phyloP scores from a whole-genome alignment of 1,284 basidiomycete genomes.

The Trichosporon ovoides region DNA sequence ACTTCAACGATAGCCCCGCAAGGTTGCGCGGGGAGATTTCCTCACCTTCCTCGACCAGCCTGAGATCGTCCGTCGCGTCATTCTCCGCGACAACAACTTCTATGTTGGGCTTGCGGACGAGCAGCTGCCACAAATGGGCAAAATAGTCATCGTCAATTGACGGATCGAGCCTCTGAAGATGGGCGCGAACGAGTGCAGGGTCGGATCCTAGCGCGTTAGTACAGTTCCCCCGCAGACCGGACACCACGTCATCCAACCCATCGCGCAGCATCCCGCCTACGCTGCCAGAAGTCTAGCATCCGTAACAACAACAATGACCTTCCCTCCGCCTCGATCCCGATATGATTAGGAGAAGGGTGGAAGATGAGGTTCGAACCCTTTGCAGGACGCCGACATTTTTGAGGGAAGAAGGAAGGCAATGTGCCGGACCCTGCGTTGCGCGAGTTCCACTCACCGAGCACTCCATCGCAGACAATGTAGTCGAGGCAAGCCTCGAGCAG shows the following conservation, averaged over 20 bases:
- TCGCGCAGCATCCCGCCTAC: neutral
- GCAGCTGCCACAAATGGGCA: constrained; percentile 33
- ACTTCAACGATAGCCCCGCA: constrained; percentile 24
- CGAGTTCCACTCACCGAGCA: constrained; percentile 36
- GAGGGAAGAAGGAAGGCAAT: neutral
- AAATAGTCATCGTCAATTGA: constrained; percentile 39
- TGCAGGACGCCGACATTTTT: constrained; percentile 11
- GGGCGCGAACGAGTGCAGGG: constrained; percentile 19
- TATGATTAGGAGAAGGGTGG: neutral
- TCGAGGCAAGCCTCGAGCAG: constrained; percentile 41
- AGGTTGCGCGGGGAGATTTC: constrained; percentile 24
- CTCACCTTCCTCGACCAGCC: constrained; percentile 29
- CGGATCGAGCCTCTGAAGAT: constrained; percentile 29
- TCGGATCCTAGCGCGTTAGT: constrained; percentile 32
- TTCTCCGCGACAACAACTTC: constrained; percentile 30
- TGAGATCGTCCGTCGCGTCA: constrained; percentile 19
- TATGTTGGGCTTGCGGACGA: constrained; percentile 32
- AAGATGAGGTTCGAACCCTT: constrained; percentile 20
- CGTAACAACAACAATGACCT: constrained; percentile 4
- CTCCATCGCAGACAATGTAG: constrained; percentile 40
- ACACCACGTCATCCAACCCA: neutral
- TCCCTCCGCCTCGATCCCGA: constrained; percentile 14
- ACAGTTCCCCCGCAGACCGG: neutral
- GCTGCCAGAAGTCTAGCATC: no score
- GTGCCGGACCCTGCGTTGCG: neutral